phyloP scores from a whole-genome alignment of 768 basidiomycete genomes.

The Pisolithus marmoratus region DNA sequence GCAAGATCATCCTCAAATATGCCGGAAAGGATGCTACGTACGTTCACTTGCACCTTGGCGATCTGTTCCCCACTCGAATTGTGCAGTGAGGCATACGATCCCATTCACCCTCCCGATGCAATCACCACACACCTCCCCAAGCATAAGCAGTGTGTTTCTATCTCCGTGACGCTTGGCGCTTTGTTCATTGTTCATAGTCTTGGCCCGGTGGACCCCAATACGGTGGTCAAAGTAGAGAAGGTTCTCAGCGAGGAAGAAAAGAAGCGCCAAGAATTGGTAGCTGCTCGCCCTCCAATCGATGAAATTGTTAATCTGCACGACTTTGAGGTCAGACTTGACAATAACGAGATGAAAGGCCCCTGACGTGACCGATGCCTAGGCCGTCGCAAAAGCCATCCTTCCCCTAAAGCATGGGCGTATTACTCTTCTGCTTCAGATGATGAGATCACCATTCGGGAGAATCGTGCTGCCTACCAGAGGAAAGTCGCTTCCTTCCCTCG shows the following conservation, averaged over 20 bases:
- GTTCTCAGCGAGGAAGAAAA: slow-evolving; percentile 65
- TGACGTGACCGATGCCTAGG: slow-evolving; percentile 32
- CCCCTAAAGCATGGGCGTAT: slow-evolving; percentile 85
- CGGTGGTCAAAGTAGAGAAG: slow-evolving; percentile 56
- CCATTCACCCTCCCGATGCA: slow-evolving; percentile 77
- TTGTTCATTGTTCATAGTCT: slow-evolving; percentile 32
- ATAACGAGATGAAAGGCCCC: background rate
- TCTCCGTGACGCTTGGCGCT: background rate
- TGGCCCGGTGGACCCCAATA: slow-evolving; percentile 61
- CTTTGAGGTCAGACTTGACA: slow-evolving; percentile 57
- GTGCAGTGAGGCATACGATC: slow-evolving; percentile 64
- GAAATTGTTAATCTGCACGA: slow-evolving; percentile 87
- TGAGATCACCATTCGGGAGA: slow-evolving; percentile 81
- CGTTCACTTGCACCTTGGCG: slow-evolving; percentile 21
- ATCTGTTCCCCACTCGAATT: background rate
- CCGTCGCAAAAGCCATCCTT: slow-evolving; percentile 75
- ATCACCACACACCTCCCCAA: slow-evolving; percentile 65
- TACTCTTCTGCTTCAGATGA: slow-evolving; percentile 90
- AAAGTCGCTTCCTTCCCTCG: slow-evolving; percentile 15
- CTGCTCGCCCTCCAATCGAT: slow-evolving; percentile 59
- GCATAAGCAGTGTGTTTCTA: slow-evolving; percentile 61
- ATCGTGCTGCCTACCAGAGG: slow-evolving; percentile 85
- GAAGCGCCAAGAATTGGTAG: slow-evolving; percentile 52
- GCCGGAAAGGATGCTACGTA: slow-evolving; percentile 86
- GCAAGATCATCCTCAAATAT: slow-evolving; percentile 76